These are phyloP conservation scores for Annona squamosa DNA, from an alignment of 164 flowering plant genomes.

Conservation along the genomic window DNA sequence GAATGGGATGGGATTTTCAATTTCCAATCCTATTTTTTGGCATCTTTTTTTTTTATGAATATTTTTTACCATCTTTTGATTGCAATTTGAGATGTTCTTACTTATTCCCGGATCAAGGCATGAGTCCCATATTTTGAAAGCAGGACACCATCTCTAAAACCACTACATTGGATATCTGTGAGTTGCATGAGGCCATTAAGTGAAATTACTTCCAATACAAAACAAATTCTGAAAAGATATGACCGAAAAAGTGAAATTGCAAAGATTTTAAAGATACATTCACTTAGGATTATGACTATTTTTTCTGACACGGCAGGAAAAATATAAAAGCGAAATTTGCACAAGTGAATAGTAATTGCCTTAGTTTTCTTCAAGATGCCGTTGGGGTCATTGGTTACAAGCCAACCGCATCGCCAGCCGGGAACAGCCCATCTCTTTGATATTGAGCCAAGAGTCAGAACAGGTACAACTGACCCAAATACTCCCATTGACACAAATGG, in stretches of 20 bases:
- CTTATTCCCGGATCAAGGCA: no score
- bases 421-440: slow-evolving; percentile 98
- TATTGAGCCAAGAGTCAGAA: slow-evolving; percentile 82
- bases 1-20: no score
- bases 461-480: slow-evolving; percentile 72
- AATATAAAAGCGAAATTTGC: background rate
- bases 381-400: slow-evolving; percentile 62
- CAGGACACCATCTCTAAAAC: no score
- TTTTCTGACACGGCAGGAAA: background rate
- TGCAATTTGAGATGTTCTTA: no score
- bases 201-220: background rate
- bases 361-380: slow-evolving; percentile 56
- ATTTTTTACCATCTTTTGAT: no score
- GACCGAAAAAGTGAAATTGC: background rate
- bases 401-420: slow-evolving; percentile 95
- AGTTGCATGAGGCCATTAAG: no score
- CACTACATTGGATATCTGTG: no score
- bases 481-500: slow-evolving; percentile 93
- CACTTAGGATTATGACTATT: background rate
- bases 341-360: slow-evolving; percentile 24
- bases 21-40: no score
- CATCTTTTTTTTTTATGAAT: no score
- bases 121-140: no score
- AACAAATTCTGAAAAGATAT: background rate
- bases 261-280: background rate